Base-by-base conservation (phyloP, 352 stramenopile species). In the Phytophthora meadii region DNA sequence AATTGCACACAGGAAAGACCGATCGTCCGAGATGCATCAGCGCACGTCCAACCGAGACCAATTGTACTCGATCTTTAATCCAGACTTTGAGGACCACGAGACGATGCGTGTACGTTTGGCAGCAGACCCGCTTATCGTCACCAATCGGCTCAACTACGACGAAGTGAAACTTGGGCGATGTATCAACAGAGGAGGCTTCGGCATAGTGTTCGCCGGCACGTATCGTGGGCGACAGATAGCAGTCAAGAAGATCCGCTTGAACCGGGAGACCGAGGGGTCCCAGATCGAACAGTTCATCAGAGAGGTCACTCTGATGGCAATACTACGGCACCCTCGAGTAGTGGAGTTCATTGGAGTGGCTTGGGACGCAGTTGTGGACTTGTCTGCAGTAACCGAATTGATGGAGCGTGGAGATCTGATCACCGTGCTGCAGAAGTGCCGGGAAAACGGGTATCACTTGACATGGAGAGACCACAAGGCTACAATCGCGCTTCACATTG, bases 391-490 rank as follows among this genome's bases (percentile, higher is more conserved):
- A 15, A 83, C 69, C 9, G 80, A 89, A 46, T 65, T 82, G n/a
- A 87, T 89, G 80, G 64, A 77, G n/a, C 61, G 74, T 11, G 77
- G 80, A 2, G 76, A 89, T 46, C 51, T 89, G 15, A 79, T 68
- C 47, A 61, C 76, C 0, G 68, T 89, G n/a, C 53, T 87, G 19
- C 65, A 72, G 34, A 44, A 48, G 2, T 70, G 54, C 28, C 68
- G 72, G 15, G 30, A 60, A 4, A 47, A 52, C 5, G 57, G 64
- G 1, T 57, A 54, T 7, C 60, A 32, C 4, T 36, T 77, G 44
- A 72, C 66, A n/a, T 86, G 65, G 72, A 54, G 45, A 4, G 64
- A 72, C 8, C 44, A 75, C n/a, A 88, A 87, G 53, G 45, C 67
- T 10, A 67, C 40, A 10, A 82, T 89, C 46, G 59, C 81, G 4